phyloP scores from a whole-genome alignment of 2,329 filamentous ascomycete genomes.

The Verticillium alfalfae region DNA sequence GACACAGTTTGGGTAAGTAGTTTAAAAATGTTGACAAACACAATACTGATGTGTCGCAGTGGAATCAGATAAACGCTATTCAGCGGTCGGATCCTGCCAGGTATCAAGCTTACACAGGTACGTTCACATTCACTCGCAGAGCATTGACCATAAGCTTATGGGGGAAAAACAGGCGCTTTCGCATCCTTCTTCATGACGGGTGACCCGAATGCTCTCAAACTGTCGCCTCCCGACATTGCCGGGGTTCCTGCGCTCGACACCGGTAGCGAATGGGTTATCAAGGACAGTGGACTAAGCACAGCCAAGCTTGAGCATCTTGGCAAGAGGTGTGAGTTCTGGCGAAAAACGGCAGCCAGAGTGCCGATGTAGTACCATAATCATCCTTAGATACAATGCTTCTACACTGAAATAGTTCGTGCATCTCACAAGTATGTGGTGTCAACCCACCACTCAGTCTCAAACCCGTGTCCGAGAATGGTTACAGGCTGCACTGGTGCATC shows the following conservation, averaged over 20 bases:
- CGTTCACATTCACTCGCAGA: background rate
- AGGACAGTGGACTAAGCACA: slow-evolving; percentile 34
- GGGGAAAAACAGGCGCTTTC: slow-evolving; percentile 40
- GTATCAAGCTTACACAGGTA: slow-evolving; percentile 43
- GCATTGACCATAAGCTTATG: background rate
- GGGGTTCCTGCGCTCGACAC: slow-evolving; percentile 37
- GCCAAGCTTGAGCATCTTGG: slow-evolving; percentile 30
- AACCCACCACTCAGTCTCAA: slow-evolving; percentile 10
- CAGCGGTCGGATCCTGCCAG: slow-evolving; percentile 46
- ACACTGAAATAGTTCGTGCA: background rate
- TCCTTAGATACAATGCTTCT: background rate
- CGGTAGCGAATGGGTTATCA: slow-evolving; percentile 45
- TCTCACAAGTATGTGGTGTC: background rate
- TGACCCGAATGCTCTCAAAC: slow-evolving; percentile 51
- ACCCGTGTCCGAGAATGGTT: slow-evolving; percentile 3
- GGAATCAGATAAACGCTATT: slow-evolving; percentile 48
- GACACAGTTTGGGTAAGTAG: slow-evolving; percentile 48
- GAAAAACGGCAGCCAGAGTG: slow-evolving; percentile 34
- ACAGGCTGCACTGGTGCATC: background rate
- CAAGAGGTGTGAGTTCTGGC: slow-evolving; percentile 49
- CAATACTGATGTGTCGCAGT: slow-evolving; percentile 25
- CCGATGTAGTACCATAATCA: slow-evolving; percentile 28
- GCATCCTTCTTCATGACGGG: slow-evolving; percentile 56
- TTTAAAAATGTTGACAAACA: slow-evolving; percentile 1
- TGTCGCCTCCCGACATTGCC: slow-evolving; percentile 35